phyloP scores from a whole-genome alignment of 2,329 filamentous ascomycete genomes.

The Cadophora malorum region DNA sequence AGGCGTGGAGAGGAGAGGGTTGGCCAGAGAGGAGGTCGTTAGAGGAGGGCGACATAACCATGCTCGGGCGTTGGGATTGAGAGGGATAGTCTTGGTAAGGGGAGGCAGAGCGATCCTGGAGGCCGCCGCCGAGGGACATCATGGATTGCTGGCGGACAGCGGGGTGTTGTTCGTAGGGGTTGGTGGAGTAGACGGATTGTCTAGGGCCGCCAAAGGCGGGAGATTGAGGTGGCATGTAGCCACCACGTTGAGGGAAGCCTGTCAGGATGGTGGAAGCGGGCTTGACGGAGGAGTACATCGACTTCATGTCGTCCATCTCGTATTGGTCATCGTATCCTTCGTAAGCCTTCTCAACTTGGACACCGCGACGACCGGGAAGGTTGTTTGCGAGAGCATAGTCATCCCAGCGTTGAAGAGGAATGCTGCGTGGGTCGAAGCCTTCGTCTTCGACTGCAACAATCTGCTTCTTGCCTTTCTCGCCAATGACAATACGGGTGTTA shows the following conservation, averaged over 20 bases:
- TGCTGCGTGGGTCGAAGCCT: conserved; percentile 87
- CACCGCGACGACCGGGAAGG: conserved; percentile 87
- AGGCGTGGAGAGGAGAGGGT: conserved; percentile 46
- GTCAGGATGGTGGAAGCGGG: conserved; percentile 85
- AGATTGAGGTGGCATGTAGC: conserved; percentile 82
- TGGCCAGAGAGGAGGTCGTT: conserved; percentile 46
- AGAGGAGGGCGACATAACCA: conserved; percentile 60
- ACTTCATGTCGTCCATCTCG: conserved; percentile 98
- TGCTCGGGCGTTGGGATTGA: conserved; percentile 58
- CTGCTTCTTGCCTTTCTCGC: conserved; percentile 89
- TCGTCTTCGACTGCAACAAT: conserved; percentile 87
- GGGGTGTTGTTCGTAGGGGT: conserved; percentile 55
- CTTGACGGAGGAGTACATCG: conserved; percentile 91
- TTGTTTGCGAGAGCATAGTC: conserved; percentile 89
- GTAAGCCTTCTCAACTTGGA: conserved; percentile 68
- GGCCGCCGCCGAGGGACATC: conserved; percentile 63
- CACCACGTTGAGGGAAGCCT: conserved; percentile 73
- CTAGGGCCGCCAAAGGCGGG: conserved; percentile 67
- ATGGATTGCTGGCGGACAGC: conserved; percentile 69
- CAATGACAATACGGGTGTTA: conserved; percentile 96
- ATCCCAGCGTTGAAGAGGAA: conserved; percentile 96
- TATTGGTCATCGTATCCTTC: conserved; percentile 78
- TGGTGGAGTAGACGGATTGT: conserved; percentile 49
- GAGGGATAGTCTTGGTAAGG: conserved; percentile 62
- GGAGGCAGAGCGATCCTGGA: conserved; percentile 58